Evolutionary conservation across 2,329 filamentous ascomycete species (phyloP).

Genomic region (Clonostachys byssicola): DNA sequence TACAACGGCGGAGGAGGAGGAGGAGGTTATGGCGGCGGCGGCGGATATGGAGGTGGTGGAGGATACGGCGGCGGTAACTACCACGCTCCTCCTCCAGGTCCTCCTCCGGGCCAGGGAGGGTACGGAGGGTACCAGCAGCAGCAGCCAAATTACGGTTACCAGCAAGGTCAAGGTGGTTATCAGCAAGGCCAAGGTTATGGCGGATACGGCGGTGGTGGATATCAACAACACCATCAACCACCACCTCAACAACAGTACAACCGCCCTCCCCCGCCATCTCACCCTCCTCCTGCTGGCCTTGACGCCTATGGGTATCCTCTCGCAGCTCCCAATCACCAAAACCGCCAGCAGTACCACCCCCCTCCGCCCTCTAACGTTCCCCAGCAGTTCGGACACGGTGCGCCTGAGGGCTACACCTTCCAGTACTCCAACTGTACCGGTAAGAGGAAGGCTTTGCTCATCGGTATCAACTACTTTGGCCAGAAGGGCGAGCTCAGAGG

Average conservation of each 20-base stretch:
- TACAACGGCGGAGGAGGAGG: slow-evolving; percentile 14
- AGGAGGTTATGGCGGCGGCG: slow-evolving; percentile 9
- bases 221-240: slow-evolving; percentile 11
- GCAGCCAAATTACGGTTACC: slow-evolving; percentile 6
- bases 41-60: slow-evolving; percentile 10
- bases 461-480: slow-evolving; percentile 79
- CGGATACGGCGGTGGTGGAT: slow-evolving; percentile 9
- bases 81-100: slow-evolving; percentile 8
- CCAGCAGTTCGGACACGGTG: slow-evolving; percentile 63
- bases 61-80: slow-evolving; percentile 1
- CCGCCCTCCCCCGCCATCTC: slow-evolving; percentile 18
- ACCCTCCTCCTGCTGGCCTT: slow-evolving; percentile 34
- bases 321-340: slow-evolving; percentile 14
- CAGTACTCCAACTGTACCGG: slow-evolving; percentile 75
- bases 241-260: slow-evolving; percentile 10
- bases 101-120: slow-evolving; percentile 7
- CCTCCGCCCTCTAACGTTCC: slow-evolving; percentile 42
- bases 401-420: slow-evolving; percentile 65
- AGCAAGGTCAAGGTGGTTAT: slow-evolving; percentile 13
- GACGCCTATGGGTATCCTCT: slow-evolving; percentile 44
- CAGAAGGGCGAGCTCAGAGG: slow-evolving; percentile 68
- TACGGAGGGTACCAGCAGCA: slow-evolving; percentile 14
- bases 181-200: slow-evolving; percentile 2
- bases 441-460: slow-evolving; percentile 67
- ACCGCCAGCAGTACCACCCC: slow-evolving; percentile 18